These are phyloP conservation scores for Dissophora globulifera DNA, from an alignment of 192 early-diverging fungal genomes.

Conservation along the genomic window DNA sequence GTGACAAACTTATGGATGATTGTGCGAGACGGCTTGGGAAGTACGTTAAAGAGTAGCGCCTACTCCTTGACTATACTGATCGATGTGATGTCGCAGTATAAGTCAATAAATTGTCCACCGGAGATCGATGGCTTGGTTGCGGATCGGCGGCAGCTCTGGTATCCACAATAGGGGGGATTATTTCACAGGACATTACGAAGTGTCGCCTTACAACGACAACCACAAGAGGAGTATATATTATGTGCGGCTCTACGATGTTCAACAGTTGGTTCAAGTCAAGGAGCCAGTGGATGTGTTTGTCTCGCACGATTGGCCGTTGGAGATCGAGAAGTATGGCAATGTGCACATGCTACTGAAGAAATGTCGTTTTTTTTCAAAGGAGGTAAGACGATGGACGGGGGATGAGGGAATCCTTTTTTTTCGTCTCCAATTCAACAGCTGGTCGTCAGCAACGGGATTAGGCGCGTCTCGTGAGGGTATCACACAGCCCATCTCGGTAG, in stretches of 20 bases:
- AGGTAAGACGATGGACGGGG: too few species aligned
- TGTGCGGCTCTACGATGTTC: slow-evolving; percentile 84
- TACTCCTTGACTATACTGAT: too few species aligned
- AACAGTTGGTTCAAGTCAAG: slow-evolving; percentile 77
- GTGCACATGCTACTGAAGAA: slow-evolving; percentile 61
- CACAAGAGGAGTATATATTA: slow-evolving; percentile 86
- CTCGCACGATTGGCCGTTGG: slow-evolving; percentile 97
- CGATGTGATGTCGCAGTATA: too few species aligned
- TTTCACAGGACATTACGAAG: too few species aligned
- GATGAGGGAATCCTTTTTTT: too few species aligned
- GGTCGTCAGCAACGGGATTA: slow-evolving; percentile 57
- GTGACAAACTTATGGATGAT: too few species aligned
- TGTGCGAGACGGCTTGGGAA: too few species aligned
- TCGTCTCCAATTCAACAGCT: too few species aligned
- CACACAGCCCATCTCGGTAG: slow-evolving; percentile 55
- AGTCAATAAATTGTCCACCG: too few species aligned
- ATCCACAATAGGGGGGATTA: slow-evolving; percentile 82
- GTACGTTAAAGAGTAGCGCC: too few species aligned
- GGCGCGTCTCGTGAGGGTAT: slow-evolving; percentile 55
- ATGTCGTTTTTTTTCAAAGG: slow-evolving; percentile 79
- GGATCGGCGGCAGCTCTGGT: slow-evolving; percentile 94
- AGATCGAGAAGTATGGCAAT: slow-evolving; percentile 86
- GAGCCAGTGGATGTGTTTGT: slow-evolving; percentile 88
- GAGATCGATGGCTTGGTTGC: too few species aligned
- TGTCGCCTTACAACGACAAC: slow-evolving; percentile 74